Percentiles rank a stretch among this genome's conserved stretches.
phyloP scores from a whole-genome alignment of 2,329 filamentous ascomycete species.

The Penicillium palitans region DNA sequence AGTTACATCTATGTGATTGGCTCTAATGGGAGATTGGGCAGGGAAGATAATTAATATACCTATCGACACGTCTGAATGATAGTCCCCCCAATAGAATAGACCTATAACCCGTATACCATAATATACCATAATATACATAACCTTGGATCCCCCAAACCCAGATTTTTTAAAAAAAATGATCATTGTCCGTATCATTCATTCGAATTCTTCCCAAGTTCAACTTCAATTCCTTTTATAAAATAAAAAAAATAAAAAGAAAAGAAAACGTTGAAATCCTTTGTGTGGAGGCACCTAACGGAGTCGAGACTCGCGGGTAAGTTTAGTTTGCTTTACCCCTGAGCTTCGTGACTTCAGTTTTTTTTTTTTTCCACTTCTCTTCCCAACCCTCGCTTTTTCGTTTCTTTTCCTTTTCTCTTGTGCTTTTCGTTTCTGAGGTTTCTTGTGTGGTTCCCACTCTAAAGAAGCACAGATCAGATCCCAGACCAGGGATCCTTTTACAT shows the following conservation, averaged over 20 bases:
- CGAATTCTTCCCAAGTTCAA: not conserved
- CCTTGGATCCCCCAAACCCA: slow-evolving; percentile 13
- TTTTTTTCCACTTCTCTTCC: not conserved
- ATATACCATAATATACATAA: not conserved
- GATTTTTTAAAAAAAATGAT: slow-evolving; percentile 21
- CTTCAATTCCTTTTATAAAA: not conserved
- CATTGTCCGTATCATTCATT: slow-evolving; percentile 25
- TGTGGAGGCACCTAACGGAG: slow-evolving; percentile 9
- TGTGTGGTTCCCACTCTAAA: slow-evolving; percentile 2
- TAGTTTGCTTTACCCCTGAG: slow-evolving; percentile 18
- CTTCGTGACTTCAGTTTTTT: slow-evolving; percentile 10
- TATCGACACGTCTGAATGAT: slow-evolving; percentile 10
- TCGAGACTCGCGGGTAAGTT: slow-evolving; percentile 13
- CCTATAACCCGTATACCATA: not conserved
- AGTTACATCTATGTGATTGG: not conserved
- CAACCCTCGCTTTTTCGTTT: not conserved
- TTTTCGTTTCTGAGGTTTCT: slow-evolving; percentile 13
- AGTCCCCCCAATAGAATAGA: not conserved
- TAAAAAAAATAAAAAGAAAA: not conserved
- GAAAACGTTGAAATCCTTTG: slow-evolving; percentile 1
- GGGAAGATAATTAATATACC: slow-evolving; percentile 7
- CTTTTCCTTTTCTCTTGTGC: slow-evolving; percentile 10
- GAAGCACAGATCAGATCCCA: slow-evolving; percentile 17
- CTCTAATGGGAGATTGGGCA: not conserved
- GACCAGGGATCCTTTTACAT: slow-evolving; percentile 15